A percentile compares a stretch with the other conserved stretches of the same genome.
phyloP scores from a whole-genome alignment of 1,284 basidiomycete species.

The Macrocystidia cucumis region DNA sequence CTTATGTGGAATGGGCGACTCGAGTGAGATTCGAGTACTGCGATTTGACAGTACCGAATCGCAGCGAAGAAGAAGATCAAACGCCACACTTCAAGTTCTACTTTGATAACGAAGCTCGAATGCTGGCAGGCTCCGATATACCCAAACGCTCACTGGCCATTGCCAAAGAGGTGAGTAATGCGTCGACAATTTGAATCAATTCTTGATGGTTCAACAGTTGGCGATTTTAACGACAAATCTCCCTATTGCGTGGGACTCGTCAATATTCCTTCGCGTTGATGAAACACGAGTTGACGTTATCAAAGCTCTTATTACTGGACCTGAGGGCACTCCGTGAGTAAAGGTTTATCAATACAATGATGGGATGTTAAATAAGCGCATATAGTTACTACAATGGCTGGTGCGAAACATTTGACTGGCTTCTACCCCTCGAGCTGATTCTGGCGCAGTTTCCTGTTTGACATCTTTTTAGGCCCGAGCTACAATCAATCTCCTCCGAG shows the following conservation, averaged over 20 bases:
- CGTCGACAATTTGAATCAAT: conserved; percentile 4
- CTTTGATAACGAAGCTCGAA: conserved; percentile 72
- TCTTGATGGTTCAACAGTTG: conserved; percentile 41
- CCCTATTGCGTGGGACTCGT: conserved; percentile 86
- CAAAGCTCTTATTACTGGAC: conserved; percentile 85
- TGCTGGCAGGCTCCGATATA: conserved; percentile 72
- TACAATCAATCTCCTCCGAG: conserved; percentile 78
- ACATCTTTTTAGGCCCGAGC: conserved; percentile 81
- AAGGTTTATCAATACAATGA: conserved; percentile 1
- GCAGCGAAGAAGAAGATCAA: conserved; percentile 36
- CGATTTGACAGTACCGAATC: conserved; percentile 54
- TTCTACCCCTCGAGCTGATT: conserved; percentile 4
- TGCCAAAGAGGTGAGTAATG: conserved; percentile 70
- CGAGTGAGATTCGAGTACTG: conserved; percentile 82
- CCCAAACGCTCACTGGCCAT: conserved; percentile 86
- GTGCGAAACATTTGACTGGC: conserved; percentile 25
- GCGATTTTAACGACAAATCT: conserved; percentile 86
- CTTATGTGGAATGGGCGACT: conserved; percentile 79
- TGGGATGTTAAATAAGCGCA: conserved; percentile 5
- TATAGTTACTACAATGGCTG: conserved; percentile 77
- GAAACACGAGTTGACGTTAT: conserved; percentile 86
- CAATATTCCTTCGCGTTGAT: conserved; percentile 82
- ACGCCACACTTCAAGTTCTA: conserved; percentile 71
- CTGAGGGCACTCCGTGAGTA: conserved; percentile 85
- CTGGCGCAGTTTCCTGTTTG: conserved; percentile 61